These are phyloP conservation scores for Tolypocladium guangdongense DNA, from an alignment of 2,329 filamentous ascomycete genomes.

Conservation along the genomic window DNA sequence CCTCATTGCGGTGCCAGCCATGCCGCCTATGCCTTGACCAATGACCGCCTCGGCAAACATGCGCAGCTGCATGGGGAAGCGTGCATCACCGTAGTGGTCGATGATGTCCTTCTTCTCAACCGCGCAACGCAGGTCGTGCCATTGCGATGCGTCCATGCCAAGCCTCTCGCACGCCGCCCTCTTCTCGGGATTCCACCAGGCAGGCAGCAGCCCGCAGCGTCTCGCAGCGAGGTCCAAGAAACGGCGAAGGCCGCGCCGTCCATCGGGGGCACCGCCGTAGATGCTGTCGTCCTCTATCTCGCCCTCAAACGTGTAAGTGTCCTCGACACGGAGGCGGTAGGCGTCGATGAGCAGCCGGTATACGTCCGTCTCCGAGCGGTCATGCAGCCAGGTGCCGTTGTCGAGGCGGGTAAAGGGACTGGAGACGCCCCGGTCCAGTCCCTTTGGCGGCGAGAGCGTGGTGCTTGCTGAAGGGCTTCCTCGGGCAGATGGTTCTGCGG, in stretches of 20 bases:
- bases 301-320: slow-evolving; percentile 18
- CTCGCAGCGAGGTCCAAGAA: slow-evolving; percentile 22
- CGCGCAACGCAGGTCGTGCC: slow-evolving; percentile 10
- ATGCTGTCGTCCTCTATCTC: slow-evolving; percentile 15
- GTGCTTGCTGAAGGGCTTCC: not conserved
- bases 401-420: slow-evolving; percentile 31
- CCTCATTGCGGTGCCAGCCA: not conserved
- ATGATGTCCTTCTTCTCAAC: slow-evolving; percentile 24
- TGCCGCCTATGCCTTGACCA: not conserved
- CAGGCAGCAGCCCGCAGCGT: not conserved
- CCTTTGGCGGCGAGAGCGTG: slow-evolving; percentile 11
- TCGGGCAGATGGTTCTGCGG: not conserved
- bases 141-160: slow-evolving; percentile 6
- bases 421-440: slow-evolving; percentile 17
- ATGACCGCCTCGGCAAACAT: slow-evolving; percentile 34
- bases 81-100: slow-evolving; percentile 29
- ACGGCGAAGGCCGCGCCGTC: slow-evolving; percentile 19
- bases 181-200: slow-evolving; percentile 32
- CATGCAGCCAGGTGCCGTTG: slow-evolving; percentile 29
- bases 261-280: slow-evolving; percentile 12
- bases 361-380: slow-evolving; percentile 29
- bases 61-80: slow-evolving; percentile 38
- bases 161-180: not conserved
- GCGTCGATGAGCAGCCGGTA: slow-evolving; percentile 35
- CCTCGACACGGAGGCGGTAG: slow-evolving; percentile 34